These are phyloP conservation scores for Sarocladiaceae sp. DNA, from an alignment of 2,329 filamentous ascomycete species.

Conservation along the genomic window DNA sequence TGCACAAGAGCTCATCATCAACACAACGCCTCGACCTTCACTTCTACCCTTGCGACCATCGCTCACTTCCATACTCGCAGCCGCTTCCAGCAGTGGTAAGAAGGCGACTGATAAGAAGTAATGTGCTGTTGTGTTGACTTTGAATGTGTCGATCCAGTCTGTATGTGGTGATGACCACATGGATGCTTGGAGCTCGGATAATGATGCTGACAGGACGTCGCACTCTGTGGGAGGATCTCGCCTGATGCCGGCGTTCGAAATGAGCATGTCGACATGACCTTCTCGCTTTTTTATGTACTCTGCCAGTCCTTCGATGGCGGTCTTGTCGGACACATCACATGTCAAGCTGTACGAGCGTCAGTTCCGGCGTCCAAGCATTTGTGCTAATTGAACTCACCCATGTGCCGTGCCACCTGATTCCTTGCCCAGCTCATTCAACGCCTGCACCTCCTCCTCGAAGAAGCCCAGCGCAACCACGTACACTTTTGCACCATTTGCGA, in stretches of 20 bases:
- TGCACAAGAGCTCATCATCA: conserved; percentile 47
- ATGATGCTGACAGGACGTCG: conserved; percentile 35
- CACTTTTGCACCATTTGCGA: conserved; percentile 41
- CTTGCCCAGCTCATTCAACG: conserved; percentile 34
- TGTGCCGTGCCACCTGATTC: conserved; percentile 30
- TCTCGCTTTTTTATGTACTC: conserved; percentile 27
- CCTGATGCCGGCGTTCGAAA: conserved; percentile 45
- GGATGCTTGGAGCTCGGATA: conserved; percentile 38
- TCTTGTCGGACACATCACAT: conserved; percentile 37
- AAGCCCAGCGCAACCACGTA: conserved; percentile 37
- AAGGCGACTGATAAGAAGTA: conserved; percentile 45
- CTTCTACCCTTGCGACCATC: conserved; percentile 21
- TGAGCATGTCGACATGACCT: conserved; percentile 39
- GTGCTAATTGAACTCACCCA: conserved; percentile 24
- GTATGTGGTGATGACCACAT: conserved; percentile 39
- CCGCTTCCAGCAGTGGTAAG: conserved; percentile 34
- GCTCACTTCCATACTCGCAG: conserved; percentile 28
- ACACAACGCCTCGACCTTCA: conserved; percentile 39
- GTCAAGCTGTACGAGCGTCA: conserved; percentile 18
- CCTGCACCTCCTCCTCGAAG: conserved; percentile 30
- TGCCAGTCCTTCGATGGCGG: conserved; percentile 30
- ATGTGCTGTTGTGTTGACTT: conserved; percentile 44
- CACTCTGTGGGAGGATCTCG: conserved; percentile 38
- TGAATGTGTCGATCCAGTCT: conserved; percentile 42
- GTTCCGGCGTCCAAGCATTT: neutral